These are phyloP conservation scores for Lichtheimia ramosa DNA, from an alignment of 371 early-diverging fungal genomes.

Conservation along the genomic window DNA sequence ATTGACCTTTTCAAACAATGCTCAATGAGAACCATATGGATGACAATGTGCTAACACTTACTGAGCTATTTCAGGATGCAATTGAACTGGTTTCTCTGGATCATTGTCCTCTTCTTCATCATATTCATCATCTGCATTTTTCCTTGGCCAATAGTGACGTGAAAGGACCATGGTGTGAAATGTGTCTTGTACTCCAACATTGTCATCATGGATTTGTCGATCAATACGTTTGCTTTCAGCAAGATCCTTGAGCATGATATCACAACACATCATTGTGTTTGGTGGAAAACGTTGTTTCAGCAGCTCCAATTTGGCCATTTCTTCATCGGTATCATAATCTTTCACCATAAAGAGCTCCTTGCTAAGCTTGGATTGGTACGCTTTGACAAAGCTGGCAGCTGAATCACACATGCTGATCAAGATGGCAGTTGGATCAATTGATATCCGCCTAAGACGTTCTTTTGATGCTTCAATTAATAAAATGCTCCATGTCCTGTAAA, in stretches of 20 bases:
- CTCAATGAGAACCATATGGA: too few relatives aligned
- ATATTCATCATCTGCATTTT: conserved; percentile 4
- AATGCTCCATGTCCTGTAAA: too few relatives aligned
- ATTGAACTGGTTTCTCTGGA: too few relatives aligned
- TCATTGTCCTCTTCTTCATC: conserved; percentile 12
- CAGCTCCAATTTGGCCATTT: conserved; percentile 26
- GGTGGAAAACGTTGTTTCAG: conserved; percentile 35
- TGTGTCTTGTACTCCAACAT: not conserved
- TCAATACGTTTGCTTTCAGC: conserved; percentile 32
- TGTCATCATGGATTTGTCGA: conserved; percentile 27
- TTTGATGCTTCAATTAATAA: too few relatives aligned
- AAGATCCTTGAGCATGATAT: conserved; percentile 44
- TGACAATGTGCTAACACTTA: too few relatives aligned
- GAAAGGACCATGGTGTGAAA: conserved; percentile 33
- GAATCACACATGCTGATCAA: conserved; percentile 33
- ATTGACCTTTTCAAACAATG: conserved; percentile 2
- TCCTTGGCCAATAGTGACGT: conserved; percentile 34
- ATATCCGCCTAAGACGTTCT: conserved; percentile 9
- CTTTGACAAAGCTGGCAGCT: conserved; percentile 23
- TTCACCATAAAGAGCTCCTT: conserved; percentile 16
- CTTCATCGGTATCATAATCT: conserved; percentile 31
- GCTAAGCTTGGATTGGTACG: conserved; percentile 27
- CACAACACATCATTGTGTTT: conserved; percentile 30
- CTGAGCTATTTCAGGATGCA: too few relatives aligned
- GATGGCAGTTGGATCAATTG: conserved; percentile 32